Conservation (phyloP, 2,329 filamentous ascomycete genomes). For the Aspergillus melleus region DNA sequence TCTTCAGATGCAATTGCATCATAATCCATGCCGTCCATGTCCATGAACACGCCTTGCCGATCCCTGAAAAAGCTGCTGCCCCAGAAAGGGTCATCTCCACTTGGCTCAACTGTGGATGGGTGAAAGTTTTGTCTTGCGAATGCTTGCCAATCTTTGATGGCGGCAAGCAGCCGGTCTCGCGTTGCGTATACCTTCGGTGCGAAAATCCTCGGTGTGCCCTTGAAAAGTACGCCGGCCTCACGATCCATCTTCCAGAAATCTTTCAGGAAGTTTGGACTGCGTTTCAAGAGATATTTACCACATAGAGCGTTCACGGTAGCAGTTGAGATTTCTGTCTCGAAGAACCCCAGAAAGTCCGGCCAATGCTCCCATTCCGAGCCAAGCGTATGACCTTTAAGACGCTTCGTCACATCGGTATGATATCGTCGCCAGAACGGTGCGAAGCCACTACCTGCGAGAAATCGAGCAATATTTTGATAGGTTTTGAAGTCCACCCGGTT, state of each 20-base stretch:
- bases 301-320: neutral
- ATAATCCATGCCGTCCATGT: conserved; percentile 8
- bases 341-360: neutral
- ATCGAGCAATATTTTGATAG: neutral
- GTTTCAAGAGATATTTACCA: neutral
- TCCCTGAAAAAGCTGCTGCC: conserved; percentile 8
- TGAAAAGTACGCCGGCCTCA: conserved; percentile 16
- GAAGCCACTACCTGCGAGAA: neutral
- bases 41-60: neutral
- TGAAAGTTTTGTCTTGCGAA: conserved; percentile 18
- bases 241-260: conserved; percentile 7
- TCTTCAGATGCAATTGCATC: conserved; percentile 26
- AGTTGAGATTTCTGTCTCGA: neutral
- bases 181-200: conserved; percentile 7
- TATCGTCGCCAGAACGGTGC: neutral
- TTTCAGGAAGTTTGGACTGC: neutral
- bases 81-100: neutral
- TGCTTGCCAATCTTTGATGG: conserved; percentile 19
- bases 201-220: conserved; percentile 19
- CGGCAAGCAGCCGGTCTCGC: conserved; percentile 10
- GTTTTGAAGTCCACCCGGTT: neutral
- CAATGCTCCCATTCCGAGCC: neutral
- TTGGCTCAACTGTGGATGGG: conserved; percentile 16
- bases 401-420: neutral
- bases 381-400: neutral